Base-by-base conservation (phyloP, 257 asterid species). In the Euphrasia confusa region DNA sequence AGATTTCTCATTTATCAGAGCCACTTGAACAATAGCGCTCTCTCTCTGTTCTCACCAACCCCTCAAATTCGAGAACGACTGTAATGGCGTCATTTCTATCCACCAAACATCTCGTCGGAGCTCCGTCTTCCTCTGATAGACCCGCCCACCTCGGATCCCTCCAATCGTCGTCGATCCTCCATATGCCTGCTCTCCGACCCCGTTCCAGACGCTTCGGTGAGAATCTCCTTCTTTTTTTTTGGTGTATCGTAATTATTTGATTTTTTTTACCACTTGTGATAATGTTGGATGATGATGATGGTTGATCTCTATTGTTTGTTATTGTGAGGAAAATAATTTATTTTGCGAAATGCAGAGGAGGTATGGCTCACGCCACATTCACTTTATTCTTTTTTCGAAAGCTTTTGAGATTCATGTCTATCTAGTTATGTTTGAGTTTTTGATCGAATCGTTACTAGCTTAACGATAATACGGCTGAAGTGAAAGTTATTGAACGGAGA, bases 181-280 rank as follows among this genome's bases (percentile, higher is more conserved):
- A 71, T 37, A 56, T 84, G 21, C 88, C 81, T 9, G 58, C 79
- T 75, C 88, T 88, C 61, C 82, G 79, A 60, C 72, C 80, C 56
- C 85, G 65, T 42, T 64, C 74, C 74, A 86, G 68, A 63, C 92
- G 95, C 71, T 75, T 92, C 71, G 87, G 97, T 88, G 59, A 48
- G 72, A 45, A 49, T 65, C 60, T 56, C 55, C 56, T 2, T 1
- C 14, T 26, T 7, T 26, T 40, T 40, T n/a, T 7, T 47, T 0
- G 6, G 42, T 6, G 17, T 50, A 14, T 42, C 44, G 12, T 48
- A 24, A 17, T 66, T 21, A 47, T 68, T 56, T 0, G 35, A 33
- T 17, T 63, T 60, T 39, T 8, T 47, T 26, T 21, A 21, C 24
- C 24, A 21, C 2, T 54, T 50, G 27, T 61, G 75, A 11, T 62